These are phyloP conservation scores for Aspergillus neoniger DNA, from an alignment of 2,329 filamentous ascomycete species.

Conservation along the genomic window DNA sequence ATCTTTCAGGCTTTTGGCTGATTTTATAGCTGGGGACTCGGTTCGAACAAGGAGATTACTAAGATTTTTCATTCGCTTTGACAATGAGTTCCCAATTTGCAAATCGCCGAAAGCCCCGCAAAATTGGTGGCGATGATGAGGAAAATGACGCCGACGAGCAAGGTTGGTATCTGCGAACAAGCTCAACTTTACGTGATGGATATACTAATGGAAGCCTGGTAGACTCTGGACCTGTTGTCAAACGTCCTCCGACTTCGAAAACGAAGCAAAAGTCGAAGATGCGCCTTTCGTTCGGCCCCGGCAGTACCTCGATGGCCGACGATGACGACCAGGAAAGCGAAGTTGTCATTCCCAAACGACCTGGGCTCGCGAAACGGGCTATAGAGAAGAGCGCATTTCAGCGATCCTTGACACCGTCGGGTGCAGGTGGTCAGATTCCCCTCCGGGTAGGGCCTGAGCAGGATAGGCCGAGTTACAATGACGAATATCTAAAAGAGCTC, in stretches of 20 bases:
- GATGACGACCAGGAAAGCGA: constrained; percentile 57
- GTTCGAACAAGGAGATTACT: neutral
- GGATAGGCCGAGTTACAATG: constrained; percentile 77
- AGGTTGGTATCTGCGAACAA: constrained; percentile 43
- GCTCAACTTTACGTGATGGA: neutral
- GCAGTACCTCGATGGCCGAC: constrained; percentile 56
- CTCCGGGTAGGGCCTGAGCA: constrained; percentile 63
- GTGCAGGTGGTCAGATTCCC: constrained; percentile 56
- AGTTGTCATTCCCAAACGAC: constrained; percentile 60
- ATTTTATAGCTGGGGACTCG: neutral
- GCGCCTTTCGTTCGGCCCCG: constrained; percentile 74
- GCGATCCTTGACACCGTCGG: constrained; percentile 52
- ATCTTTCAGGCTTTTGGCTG: neutral
- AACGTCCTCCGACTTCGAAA: constrained; percentile 54
- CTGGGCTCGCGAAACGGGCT: constrained; percentile 63
- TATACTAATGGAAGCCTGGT: constrained; percentile 27
- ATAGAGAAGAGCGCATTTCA: constrained; percentile 68
- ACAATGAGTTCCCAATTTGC: constrained; percentile 61
- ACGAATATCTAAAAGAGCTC: constrained; percentile 82
- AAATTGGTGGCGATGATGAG: constrained; percentile 73
- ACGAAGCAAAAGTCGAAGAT: constrained; percentile 71
- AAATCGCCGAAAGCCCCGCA: constrained; percentile 68
- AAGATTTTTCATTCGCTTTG: neutral
- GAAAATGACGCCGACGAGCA: constrained; percentile 36
- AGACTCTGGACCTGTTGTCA: constrained; percentile 54